Percentiles rank a stretch among this genome's conserved stretches.
phyloP scores from a whole-genome alignment of 257 asterid genomes.

The Lantana camara region DNA sequence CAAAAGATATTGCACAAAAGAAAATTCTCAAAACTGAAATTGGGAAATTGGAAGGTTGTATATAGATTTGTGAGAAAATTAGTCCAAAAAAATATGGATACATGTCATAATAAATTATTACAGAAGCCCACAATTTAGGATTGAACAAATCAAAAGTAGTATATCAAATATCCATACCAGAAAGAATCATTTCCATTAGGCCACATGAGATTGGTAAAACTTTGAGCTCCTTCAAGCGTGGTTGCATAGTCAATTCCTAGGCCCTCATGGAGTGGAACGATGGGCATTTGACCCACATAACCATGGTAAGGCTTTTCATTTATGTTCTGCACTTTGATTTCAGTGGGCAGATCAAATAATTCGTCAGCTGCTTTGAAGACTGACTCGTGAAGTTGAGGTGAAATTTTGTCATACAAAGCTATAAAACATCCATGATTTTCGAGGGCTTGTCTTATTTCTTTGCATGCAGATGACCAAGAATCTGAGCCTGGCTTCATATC shows the following conservation, averaged over 20 bases:
- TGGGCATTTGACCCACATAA: constrained; percentile 69
- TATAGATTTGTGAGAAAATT: too few species aligned
- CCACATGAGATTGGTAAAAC: constrained; percentile 75
- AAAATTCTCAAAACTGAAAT: too few species aligned
- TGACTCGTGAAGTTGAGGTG: constrained; percentile 53
- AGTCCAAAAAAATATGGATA: too few species aligned
- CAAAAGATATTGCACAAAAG: too few species aligned
- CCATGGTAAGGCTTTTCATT: constrained; percentile 81
- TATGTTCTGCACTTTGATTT: constrained; percentile 47
- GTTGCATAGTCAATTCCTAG: constrained; percentile 73
- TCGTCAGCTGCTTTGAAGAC: constrained; percentile 56
- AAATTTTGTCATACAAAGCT: constrained; percentile 51
- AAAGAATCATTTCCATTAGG: constrained; percentile 55
- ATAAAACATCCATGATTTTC: constrained; percentile 76
- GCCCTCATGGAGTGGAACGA: constrained; percentile 77
- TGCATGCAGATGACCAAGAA: constrained; percentile 50
- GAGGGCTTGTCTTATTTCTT: constrained; percentile 51
- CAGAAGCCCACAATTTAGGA: background rate
- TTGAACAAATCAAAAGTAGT: background rate
- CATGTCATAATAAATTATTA: too few species aligned
- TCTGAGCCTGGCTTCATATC: constrained; percentile 51
- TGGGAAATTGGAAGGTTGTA: too few species aligned
- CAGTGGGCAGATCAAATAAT: constrained; percentile 53
- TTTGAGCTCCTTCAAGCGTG: constrained; percentile 53
- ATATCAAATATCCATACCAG: constrained; percentile 24